Evolutionary conservation across 108 stramenopile species (phyloP).

Genomic region (Mediolabrus comicus): DNA sequence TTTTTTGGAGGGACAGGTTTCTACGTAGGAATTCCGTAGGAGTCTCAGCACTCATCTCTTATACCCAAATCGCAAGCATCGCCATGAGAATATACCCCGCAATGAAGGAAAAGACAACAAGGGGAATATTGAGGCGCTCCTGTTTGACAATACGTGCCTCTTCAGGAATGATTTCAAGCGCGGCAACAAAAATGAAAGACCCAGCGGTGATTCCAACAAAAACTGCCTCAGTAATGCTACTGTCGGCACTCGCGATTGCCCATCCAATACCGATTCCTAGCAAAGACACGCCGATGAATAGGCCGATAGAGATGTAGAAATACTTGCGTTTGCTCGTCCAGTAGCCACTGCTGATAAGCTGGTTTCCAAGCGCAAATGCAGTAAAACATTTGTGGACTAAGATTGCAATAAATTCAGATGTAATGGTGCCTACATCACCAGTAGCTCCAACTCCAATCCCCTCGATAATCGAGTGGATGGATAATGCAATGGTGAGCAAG

Average conservation of each 20-base stretch:
- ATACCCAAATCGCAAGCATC: neutral
- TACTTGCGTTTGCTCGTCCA: conserved; percentile 12
- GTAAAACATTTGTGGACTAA: conserved; percentile 51
- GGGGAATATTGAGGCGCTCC: neutral
- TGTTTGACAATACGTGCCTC: conserved; percentile 2
- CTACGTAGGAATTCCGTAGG: too few relatives aligned
- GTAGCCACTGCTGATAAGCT: conserved; percentile 25
- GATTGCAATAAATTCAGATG: conserved; percentile 39
- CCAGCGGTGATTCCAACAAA: conserved; percentile 10
- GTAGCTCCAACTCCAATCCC: conserved; percentile 45
- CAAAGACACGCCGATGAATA: neutral
- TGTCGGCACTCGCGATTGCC: neutral
- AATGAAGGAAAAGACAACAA: neutral
- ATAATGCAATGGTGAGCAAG: conserved; percentile 41
- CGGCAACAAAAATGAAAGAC: conserved; percentile 10
- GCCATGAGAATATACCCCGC: neutral
- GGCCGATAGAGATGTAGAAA: conserved; percentile 1
- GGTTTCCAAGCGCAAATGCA: conserved; percentile 38
- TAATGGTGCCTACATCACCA: neutral
- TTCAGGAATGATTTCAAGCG: conserved; percentile 5
- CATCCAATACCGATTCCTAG: neutral
- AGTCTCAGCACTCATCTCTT: too few relatives aligned
- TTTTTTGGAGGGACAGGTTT: too few relatives aligned
- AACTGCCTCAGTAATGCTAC: neutral
- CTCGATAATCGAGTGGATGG: conserved; percentile 46